Evolutionary conservation across 2,329 filamentous ascomycete genomes (phyloP).

Genomic region (Pseudogymnoascus sp.): DNA sequence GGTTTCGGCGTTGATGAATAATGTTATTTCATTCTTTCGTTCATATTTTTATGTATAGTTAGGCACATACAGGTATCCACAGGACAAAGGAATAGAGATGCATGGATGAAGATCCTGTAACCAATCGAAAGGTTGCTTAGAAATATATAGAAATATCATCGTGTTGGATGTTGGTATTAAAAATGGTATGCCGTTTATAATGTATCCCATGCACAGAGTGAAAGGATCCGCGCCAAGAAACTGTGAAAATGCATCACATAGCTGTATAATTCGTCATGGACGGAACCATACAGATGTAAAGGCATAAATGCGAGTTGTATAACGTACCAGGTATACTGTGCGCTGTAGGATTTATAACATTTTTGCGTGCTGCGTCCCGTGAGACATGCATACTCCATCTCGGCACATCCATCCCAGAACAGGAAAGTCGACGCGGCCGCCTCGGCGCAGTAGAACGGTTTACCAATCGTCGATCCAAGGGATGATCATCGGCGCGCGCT

Average conservation of each 20-base stretch:
- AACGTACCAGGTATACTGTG: background rate
- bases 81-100: background rate
- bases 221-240: background rate
- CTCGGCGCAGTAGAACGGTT: background rate
- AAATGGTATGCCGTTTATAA: background rate
- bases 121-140: background rate
- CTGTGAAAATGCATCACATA: background rate
- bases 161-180: background rate
- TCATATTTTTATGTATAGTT: constrained; percentile 2
- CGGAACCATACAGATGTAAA: background rate
- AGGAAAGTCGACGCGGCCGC: constrained; percentile 8
- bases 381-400: background rate
- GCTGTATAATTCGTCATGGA: background rate
- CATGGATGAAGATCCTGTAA: background rate
- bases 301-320: background rate
- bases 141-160: background rate
- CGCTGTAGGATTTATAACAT: background rate
- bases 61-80: background rate
- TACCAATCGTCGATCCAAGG: background rate
- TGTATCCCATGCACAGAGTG: background rate
- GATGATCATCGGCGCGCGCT: background rate
- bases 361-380: background rate
- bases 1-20: background rate
- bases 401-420: background rate
- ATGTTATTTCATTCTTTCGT: background rate